Evolutionary conservation across 352 stramenopile genomes (phyloP).

Genomic region (Phytophthora pistaciae): DNA sequence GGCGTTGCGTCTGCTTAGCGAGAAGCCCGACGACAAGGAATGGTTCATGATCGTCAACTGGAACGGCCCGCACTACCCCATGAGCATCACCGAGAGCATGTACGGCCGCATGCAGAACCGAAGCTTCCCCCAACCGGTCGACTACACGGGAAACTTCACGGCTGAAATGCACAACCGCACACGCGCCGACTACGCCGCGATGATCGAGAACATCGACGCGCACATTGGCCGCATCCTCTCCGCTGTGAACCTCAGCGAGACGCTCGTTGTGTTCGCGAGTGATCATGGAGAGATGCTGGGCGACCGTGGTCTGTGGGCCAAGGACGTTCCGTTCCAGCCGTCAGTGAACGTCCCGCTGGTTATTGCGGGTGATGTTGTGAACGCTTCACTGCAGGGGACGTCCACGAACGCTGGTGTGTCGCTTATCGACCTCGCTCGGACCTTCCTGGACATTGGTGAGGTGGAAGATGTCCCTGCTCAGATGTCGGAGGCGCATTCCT

Average conservation of each 20-base stretch:
- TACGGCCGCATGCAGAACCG: slow-evolving; percentile 36
- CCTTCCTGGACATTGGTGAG: slow-evolving; percentile 41
- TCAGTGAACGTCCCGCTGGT: slow-evolving; percentile 40
- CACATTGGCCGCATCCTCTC: slow-evolving; percentile 40
- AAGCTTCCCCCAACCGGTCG: slow-evolving; percentile 31
- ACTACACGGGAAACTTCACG: slow-evolving; percentile 44
- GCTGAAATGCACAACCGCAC: slow-evolving; percentile 39
- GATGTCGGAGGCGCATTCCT: slow-evolving; percentile 42
- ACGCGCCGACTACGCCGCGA: slow-evolving; percentile 38
- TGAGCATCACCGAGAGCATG: slow-evolving; percentile 45
- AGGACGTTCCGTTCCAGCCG: slow-evolving; percentile 39
- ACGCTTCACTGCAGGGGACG: slow-evolving; percentile 26
- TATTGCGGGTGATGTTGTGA: slow-evolving; percentile 39
- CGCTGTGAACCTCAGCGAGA: slow-evolving; percentile 42
- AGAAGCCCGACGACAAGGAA: slow-evolving; percentile 30
- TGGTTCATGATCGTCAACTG: slow-evolving; percentile 52
- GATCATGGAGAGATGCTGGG: slow-evolving; percentile 48
- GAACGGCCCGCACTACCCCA: slow-evolving; percentile 49
- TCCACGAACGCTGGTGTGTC: slow-evolving; percentile 37
- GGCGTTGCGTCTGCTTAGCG: slow-evolving; percentile 26
- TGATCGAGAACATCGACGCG: slow-evolving; percentile 48
- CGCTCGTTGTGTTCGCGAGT: slow-evolving; percentile 42
- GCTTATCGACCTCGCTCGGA: slow-evolving; percentile 43
- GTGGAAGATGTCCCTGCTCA: slow-evolving; percentile 34
- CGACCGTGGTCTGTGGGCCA: slow-evolving; percentile 36